These are phyloP conservation scores for Candida tropicalis DNA, from an alignment of 1,139 yeast species.

Conservation along the genomic window DNA sequence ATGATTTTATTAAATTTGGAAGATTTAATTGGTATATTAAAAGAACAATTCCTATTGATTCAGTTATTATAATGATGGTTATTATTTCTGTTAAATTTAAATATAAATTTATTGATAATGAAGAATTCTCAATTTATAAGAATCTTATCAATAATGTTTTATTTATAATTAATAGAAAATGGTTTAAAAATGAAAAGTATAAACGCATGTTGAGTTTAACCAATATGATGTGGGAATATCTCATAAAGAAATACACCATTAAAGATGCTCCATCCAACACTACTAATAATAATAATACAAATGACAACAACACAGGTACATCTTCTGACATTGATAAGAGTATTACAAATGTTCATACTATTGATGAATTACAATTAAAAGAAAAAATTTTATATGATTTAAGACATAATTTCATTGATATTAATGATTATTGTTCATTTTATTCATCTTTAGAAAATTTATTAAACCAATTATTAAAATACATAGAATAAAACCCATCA, in stretches of 20 bases:
- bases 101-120: constrained; percentile 41
- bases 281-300: too few relatives aligned
- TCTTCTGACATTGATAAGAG: neutral
- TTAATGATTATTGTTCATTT: constrained; percentile 50
- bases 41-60: constrained; percentile 60
- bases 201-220: constrained; percentile 48
- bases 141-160: constrained; percentile 46
- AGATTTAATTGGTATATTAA: constrained; percentile 63
- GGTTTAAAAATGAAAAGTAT: constrained; percentile 52
- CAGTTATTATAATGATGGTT: constrained; percentile 55
- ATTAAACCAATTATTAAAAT: constrained; percentile 43
- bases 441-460: constrained; percentile 46
- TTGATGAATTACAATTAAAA: constrained; percentile 36
- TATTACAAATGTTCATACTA: neutral
- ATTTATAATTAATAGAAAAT: constrained; percentile 46
- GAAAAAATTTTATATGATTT: constrained; percentile 46
- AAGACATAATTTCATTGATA: constrained; percentile 47
- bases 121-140: constrained; percentile 37
- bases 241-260: constrained; percentile 32
- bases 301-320: too few relatives aligned
- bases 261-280: constrained; percentile 3
- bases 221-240: constrained; percentile 47
- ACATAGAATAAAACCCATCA: constrained; percentile 22
- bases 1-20: constrained; percentile 51
- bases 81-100: constrained; percentile 57